Base-by-base conservation (phyloP, 2,329 filamentous ascomycete species). In the Chrysoporthe deuterocubensis region DNA sequence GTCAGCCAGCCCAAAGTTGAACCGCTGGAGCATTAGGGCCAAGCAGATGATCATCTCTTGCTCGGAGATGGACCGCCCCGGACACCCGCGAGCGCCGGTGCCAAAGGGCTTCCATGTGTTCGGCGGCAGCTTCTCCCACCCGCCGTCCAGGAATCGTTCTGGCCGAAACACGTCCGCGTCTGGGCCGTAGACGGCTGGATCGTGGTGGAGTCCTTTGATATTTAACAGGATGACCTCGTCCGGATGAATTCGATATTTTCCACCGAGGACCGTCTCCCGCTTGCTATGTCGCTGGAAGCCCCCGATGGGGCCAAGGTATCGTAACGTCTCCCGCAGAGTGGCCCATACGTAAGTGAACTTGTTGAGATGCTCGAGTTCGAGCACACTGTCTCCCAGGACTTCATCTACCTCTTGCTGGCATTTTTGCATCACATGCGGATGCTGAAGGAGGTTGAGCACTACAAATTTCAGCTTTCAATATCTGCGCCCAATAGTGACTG, bases 1-100 rank as follows among this genome's bases (percentile, higher is more conserved):
- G 69, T 83, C 80, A 0, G 79, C 80, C 75, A 80, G 74, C 5
- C 76, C 72, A 66, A 82, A 77, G 66, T 81, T 78, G 72, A 83
- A 82, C 61, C 79, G 78, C 70, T 83, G 81, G n/a, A 83, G 69
- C 16, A 83, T 75, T 66, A 82, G 78, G 0, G 79, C 80, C 59
- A 78, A 74, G 21, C 77, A 77, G 40, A 82, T 72, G 3, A 82
- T 71, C 50, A 78, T 78, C 69, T 83, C 81, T 71, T 83, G 81
- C 78, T 79, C 80, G 2, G 81, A 80, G 62, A 83, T 81, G 0
- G 78, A 76, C 40, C 80, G 74, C 16, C 81, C 81, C 52, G 82
- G 82, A 66, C 81, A 83, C 4, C 73, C 77, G 43, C 81, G 74
- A 72, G 79, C 77, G 4, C 81, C 81, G 44, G 78, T 82, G 0